Conservation (phyloP, 345 rosid genomes). For the Salix arbutifolia region DNA sequence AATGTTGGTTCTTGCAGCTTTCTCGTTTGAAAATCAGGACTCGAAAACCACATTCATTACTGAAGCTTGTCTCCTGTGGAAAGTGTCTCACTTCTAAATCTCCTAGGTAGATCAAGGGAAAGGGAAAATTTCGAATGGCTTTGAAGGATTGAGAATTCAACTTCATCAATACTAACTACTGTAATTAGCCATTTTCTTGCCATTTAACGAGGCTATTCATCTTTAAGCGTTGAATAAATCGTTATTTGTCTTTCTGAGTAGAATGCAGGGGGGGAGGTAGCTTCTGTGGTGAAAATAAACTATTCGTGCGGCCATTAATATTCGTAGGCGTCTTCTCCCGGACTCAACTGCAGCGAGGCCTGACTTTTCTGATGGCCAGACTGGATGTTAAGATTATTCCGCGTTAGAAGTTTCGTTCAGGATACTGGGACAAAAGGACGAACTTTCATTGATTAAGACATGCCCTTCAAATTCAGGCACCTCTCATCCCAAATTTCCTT, state of each 20-base stretch:
- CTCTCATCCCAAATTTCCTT: no score
- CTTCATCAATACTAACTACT: conserved; percentile 16
- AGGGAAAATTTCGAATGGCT: conserved; percentile 8
- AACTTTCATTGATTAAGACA: background rate
- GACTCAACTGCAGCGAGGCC: background rate
- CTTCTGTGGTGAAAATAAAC: background rate
- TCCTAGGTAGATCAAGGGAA: conserved; percentile 37
- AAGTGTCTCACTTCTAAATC: conserved; percentile 60
- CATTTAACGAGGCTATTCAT: conserved; percentile 23
- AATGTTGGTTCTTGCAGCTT: conserved; percentile 40
- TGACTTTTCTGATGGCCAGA: background rate
- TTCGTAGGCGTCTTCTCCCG: background rate
- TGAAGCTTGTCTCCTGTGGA: conserved; percentile 73
- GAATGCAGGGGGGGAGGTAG: conserved; percentile 15
- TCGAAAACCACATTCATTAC: conserved; percentile 52
- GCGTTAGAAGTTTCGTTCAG: background rate
- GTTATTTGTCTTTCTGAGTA: conserved; percentile 7
- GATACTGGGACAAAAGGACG: background rate
- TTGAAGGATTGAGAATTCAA: conserved; percentile 6
- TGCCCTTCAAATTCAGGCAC: no score
- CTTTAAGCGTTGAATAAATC: conserved; percentile 15
- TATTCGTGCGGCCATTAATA: background rate
- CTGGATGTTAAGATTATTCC: background rate
- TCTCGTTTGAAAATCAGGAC: conserved; percentile 56
- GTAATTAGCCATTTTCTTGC: conserved; percentile 42